Evolutionary conservation across 306 rosid genomes (phyloP), one percentile per base, ranked within the genome.

Genomic region (Vigna radiata): DNA sequence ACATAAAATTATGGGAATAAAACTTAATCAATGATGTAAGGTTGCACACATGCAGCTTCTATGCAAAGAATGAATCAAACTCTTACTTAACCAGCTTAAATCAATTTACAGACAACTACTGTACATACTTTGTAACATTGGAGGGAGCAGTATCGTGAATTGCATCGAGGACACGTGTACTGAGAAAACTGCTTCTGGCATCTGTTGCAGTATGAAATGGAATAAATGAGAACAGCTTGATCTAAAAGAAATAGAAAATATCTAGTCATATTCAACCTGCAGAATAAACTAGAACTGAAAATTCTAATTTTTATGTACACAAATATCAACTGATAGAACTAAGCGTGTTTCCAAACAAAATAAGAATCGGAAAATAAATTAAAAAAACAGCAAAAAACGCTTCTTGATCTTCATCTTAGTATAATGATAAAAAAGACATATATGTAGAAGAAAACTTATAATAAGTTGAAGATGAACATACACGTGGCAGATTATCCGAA

Each of bases 151-250:
- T 90, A 95, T 9, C 94, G 89, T 0, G 96, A 90, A 85, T 92
- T 95, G 86, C 98, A 95, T 15, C 97, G 93, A 75, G 98, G 98
- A 68, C 97, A 95, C 5, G 98, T 90, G 79, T 92, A 95, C 33
- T 90, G 93, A 19, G 97, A 95, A 78, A 95, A 95, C 69, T 95
- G 98, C 86, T 89, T 95, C 81, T 89, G 97, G 75, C 98, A 92
- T 36, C 98, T 94, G 87, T 70, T 6, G 13, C 82, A 2, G 55
- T 33, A 72, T 27, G 56, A 48, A 15, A 37, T 15, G 52, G 29
- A 72, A 62, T 4, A 60, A 60, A 43, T 4, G 31, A 62, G 17
- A 76, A 29, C 17, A 47, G 50, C 59, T 48, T 36, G 47, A 75
- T 82, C 54, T 9, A 41, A 41, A 9, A 41, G 46, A 41, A 41